Evolutionary conservation across 2,329 filamentous ascomycete species (phyloP).

Genomic region (Aspergillus clavatus): DNA sequence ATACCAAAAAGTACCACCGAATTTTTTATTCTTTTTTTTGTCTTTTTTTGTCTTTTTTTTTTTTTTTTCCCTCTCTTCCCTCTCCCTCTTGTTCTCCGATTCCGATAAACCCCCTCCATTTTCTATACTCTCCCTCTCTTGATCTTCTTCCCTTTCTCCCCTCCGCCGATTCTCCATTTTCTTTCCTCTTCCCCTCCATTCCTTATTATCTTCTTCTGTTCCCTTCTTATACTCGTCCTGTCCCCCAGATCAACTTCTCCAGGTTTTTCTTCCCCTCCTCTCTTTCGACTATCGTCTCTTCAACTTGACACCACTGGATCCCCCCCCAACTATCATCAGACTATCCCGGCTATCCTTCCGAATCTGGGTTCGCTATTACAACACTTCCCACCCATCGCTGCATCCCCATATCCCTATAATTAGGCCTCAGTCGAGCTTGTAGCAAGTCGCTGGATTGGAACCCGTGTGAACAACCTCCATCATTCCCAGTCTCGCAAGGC

Average conservation of each 20-base stretch:
- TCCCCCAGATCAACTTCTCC: conserved; percentile 25
- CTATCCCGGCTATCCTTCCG: conserved; percentile 18
- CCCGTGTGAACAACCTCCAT: not conserved
- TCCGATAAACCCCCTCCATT: conserved; percentile 21
- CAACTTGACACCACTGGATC: conserved; percentile 10
- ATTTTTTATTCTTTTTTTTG: conserved; percentile 16
- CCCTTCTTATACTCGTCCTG: conserved; percentile 26
- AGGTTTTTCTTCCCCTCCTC: conserved; percentile 20
- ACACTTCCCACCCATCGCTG: conserved; percentile 8
- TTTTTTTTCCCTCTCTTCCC: conserved; percentile 11
- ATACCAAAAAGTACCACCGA: conserved; percentile 1
- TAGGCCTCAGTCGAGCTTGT: not conserved
- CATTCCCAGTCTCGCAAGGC: conserved; percentile 3
- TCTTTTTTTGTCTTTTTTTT: conserved; percentile 12
- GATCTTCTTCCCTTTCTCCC: conserved; percentile 18
- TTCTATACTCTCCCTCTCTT: conserved; percentile 11
- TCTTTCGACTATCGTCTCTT: conserved; percentile 16
- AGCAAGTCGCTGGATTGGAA: not conserved
- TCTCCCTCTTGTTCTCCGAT: conserved; percentile 19
- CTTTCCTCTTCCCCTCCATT: conserved; percentile 23
- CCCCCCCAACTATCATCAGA: conserved; percentile 2
- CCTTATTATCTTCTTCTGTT: conserved; percentile 15
- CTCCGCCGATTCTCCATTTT: conserved; percentile 23
- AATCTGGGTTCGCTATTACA: not conserved
- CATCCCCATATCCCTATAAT: conserved; percentile 1